Percentiles rank a stretch among this genome's conserved stretches.
phyloP scores from a whole-genome alignment of 116 monocot species.

The Phalaenopsis hybrid region DNA sequence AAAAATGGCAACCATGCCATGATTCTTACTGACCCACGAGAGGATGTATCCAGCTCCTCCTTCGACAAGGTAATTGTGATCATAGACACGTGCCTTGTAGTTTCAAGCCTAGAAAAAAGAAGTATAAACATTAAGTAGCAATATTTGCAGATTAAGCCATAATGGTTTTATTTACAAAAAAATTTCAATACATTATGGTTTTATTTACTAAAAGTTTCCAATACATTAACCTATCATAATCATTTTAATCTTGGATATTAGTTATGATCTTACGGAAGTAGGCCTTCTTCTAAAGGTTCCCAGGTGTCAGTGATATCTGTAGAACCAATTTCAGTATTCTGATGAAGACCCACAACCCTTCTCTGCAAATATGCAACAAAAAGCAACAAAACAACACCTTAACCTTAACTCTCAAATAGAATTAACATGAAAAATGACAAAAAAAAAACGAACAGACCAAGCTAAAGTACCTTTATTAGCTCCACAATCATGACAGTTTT shows the following conservation, averaged over 20 bases:
- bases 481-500: constrained; percentile 34
- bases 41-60: constrained; percentile 32
- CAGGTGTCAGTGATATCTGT: constrained; percentile 51
- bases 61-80: constrained; percentile 44
- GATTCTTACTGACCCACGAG: constrained; percentile 28
- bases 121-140: not conserved
- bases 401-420: not conserved
- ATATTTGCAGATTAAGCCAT: not conserved
- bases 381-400: not conserved
- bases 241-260: not conserved
- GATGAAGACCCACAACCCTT: constrained; percentile 45
- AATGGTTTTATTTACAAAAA: not conserved
- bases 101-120: constrained; percentile 36
- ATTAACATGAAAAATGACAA: not conserved
- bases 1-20: too few species aligned
- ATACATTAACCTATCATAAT: not conserved
- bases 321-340: constrained; percentile 37
- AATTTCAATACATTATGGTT: too few species aligned
- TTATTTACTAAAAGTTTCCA: not conserved
- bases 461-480: constrained; percentile 27
- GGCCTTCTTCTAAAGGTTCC: constrained; percentile 56
- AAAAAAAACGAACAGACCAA: not conserved
- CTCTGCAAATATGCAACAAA: constrained; percentile 19
- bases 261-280: constrained; percentile 41
- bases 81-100: constrained; percentile 51